Base-by-base conservation (phyloP, 2,329 filamentous ascomycete species). In the Penicillium sp. region DNA sequence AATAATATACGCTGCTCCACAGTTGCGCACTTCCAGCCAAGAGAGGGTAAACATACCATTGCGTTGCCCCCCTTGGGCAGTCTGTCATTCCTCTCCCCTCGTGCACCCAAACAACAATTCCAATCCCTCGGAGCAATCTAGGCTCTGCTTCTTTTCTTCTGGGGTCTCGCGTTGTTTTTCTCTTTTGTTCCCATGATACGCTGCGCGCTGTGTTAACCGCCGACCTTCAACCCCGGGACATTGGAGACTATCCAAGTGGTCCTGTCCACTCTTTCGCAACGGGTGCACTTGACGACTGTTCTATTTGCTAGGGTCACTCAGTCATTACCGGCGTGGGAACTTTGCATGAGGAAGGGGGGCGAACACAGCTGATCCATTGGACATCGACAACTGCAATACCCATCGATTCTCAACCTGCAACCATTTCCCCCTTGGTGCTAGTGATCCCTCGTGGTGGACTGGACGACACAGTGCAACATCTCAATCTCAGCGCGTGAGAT, bases 191-290 rank as follows among this genome's bases (percentile, higher is more conserved):
- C 40, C 39, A 46, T 38, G 42, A 36, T 49, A 45, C 30, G 40
- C 31, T 37, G 34, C 29, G 36, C 38, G 18, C 21, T 43, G 23
- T 36, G 30, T 35, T n/a, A 13, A n/a, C 25, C 14, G 25, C 11
- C 25, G 11, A 6, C 25, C 6, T 6, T 39, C 32, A 33, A 33
- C 34, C 41, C 40, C 36, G 45, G 53, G 50, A 53, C 69, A 89
- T 88, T 89, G 94, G 62, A 54, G 51, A 41, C 27, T 16, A 38
- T 51, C 47, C 53, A 49, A 54, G 33, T 45, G 39, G 43, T 47
- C 44, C 53, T 53, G 53, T 54, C 47, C 49, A 44, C 52, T 56
- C 54, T 45, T 56, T 57, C 43, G 36, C 34, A 33, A 39, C 23
- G 36, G 36, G 8, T 17, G 41, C 39, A 42, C 44, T 50, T 8